phyloP scores from a whole-genome alignment of 2,329 filamentous ascomycete genomes.

The Colletotrichum noveboracense region DNA sequence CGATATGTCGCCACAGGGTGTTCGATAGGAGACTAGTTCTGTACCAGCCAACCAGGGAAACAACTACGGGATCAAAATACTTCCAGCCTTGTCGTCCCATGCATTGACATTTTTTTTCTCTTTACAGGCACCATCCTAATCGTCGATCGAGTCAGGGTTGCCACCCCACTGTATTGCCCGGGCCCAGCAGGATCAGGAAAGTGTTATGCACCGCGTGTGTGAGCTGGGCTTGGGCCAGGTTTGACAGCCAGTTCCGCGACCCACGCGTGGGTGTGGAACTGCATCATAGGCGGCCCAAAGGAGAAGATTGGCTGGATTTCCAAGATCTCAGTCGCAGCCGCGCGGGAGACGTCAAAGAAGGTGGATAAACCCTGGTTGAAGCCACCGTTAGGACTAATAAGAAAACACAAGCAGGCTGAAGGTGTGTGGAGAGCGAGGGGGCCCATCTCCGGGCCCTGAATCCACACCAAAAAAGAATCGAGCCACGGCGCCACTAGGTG shows the following conservation, averaged over 20 bases:
- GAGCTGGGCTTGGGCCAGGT: neutral
- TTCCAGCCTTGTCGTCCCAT: neutral
- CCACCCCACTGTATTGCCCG: neutral
- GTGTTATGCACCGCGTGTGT: neutral
- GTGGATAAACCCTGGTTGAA: neutral
- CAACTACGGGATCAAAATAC: neutral
- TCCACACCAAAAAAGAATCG: neutral
- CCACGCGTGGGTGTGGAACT: neutral
- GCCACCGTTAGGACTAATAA: neutral
- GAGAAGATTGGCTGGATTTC: neutral
- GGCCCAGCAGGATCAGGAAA: neutral
- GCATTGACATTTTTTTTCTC: neutral
- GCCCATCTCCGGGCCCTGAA: neutral
- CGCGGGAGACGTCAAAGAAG: conserved; percentile 15
- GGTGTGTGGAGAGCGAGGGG: neutral
- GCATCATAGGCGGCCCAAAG: neutral
- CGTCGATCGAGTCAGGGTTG: conserved; percentile 9
- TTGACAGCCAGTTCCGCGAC: neutral
- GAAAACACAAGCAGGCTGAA: neutral
- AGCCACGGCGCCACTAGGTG: neutral
- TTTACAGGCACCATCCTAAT: neutral
- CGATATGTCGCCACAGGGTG: neutral
- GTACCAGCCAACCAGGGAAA: neutral
- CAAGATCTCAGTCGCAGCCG: conserved; percentile 6
- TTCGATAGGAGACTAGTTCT: neutral